A percentile compares a stretch with the other conserved stretches of the same genome.
These are phyloP conservation scores for Closterium sp. DNA, from an alignment of 139 green algal genomes.

Conservation along the genomic window DNA sequence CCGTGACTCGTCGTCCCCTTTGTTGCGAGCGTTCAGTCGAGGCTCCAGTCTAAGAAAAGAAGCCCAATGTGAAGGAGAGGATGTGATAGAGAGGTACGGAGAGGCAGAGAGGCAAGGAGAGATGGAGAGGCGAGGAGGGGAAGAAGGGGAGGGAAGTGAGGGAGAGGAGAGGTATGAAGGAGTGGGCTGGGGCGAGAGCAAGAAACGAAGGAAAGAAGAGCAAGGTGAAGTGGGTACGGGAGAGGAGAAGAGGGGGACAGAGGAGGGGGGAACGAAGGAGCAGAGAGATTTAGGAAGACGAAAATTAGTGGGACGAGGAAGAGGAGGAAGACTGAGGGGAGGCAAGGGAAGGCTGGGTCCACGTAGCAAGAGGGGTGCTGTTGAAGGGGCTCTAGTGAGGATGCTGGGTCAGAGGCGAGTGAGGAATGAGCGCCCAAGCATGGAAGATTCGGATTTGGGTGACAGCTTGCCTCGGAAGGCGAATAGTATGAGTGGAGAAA, in stretches of 20 bases:
- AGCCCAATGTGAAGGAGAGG: not conserved
- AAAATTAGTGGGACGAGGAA: not conserved
- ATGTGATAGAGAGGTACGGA: not conserved
- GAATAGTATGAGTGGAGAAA: too few relatives aligned
- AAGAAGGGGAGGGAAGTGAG: not conserved
- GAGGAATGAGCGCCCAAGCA: not conserved
- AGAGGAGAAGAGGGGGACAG: too few relatives aligned
- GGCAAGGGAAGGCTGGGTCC: not conserved
- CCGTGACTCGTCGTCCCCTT: not conserved
- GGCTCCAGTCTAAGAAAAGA: not conserved
- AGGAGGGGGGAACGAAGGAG: too few relatives aligned
- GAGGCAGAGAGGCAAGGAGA: too few relatives aligned
- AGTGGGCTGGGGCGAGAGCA: not conserved
- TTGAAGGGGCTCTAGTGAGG: not conserved
- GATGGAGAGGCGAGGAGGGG: too few relatives aligned
- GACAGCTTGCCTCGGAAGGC: too few relatives aligned
- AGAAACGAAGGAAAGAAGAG: not conserved
- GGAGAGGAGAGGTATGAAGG: not conserved
- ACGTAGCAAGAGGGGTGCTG: not conserved
- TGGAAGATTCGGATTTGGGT: not conserved
- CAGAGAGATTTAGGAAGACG: not conserved
- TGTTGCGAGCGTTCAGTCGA: not conserved
- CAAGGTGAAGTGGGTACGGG: too few relatives aligned
- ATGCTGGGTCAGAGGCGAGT: not conserved
- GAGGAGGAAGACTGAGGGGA: not conserved